Evolutionary conservation across 2,329 filamentous ascomycete species (phyloP), one percentile per base, ranked within the genome.

Genomic region (Didymella pomorum): DNA sequence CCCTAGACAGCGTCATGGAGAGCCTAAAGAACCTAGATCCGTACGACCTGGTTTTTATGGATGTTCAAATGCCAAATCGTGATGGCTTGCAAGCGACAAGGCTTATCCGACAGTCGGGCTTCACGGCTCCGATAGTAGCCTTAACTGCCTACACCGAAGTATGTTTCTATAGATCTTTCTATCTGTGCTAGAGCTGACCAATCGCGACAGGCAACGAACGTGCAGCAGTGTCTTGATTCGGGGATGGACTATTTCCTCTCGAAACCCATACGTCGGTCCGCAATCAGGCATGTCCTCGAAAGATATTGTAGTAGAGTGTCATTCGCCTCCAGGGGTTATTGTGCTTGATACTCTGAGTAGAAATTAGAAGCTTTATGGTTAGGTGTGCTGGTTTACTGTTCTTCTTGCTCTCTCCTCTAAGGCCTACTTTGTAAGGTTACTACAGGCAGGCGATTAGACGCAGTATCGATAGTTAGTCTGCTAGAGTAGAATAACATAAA

Each of bases 1-100:
- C 93, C 0, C 91, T 93, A 59, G 92, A 96, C 61, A 82, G 89
- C 25, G 93, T 97, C 64, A 93, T 92, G 73, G 87, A 87, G n/a
- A 90, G 87, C 63, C 94, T 96, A 84, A 84, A 25, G 84, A 88
- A 52, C 26, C 26, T 20, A 16, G 82, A 85, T 56, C 84, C 85
- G 2, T 97, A 93, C 72, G 91, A 96, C 66, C 82, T 97, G 26
- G 94, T 97, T 62, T 95, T 97, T 72, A 97, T 97, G 93, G 93
- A 97, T 69, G 89, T 97, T 8, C 92, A 87, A 67, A 97, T 97
- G 93, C 93, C 93, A 3, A 96, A 95, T 62, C 84, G 97, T 10
- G 92, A 97, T 70, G 93, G 93, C 1, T 80, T 97, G 23, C 89
- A 96, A 73, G 93, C 90, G 46, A 97, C 93, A 0, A 86, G 89